Evolutionary conservation across 257 asterid genomes (phyloP), one percentile per base, ranked within the genome.

Genomic region (Lantana camara): DNA sequence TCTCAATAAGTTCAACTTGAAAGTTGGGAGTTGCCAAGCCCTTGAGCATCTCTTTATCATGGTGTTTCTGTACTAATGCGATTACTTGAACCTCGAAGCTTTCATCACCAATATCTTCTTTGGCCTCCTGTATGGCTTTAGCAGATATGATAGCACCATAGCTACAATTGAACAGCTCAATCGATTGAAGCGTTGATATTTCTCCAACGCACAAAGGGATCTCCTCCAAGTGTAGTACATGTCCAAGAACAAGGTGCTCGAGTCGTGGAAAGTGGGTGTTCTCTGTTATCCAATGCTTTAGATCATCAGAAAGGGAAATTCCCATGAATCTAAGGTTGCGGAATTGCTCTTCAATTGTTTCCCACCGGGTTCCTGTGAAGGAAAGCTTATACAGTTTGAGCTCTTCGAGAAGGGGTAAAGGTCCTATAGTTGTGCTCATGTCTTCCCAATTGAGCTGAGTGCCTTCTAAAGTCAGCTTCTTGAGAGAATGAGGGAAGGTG

Each of bases 181-280:
- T 4, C 7, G 40, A 35, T 4, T 35, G 4, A 35, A 35, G 40
- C 7, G 40, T 35, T 7, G 40, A 1, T 35, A 35, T 35, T 4
- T 35, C 40, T 35, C 40, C 40, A 9, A 35, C 7, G 7, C 11
- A 1, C 11, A 10, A 35, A 35, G 40, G 40, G 40, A 35, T 35
- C 9, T 35, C 11, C 9, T 35, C 9, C 40, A 35, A 27, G 32
- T 27, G 2, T 2, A 2, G 5, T 27, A 27, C 32, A 2, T 27
- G 4, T 2, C 2, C 2, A 13, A 69, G 22, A 7, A 11, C 4
- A 24, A 69, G 46, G 24, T 17, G 15, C 49, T 60, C 69, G 41
- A 69, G 75, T 24, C 15, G 8, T 30, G 69, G 57, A 10, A 69
- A 60, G 32, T 60, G 62, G 13, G 15, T 32, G 11, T 13, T 21